A percentile compares a stretch with the other conserved stretches of the same genome.
Evolutionary conservation across 106 monocot genomes (phyloP).

Genomic region (Chionographis japonica): DNA sequence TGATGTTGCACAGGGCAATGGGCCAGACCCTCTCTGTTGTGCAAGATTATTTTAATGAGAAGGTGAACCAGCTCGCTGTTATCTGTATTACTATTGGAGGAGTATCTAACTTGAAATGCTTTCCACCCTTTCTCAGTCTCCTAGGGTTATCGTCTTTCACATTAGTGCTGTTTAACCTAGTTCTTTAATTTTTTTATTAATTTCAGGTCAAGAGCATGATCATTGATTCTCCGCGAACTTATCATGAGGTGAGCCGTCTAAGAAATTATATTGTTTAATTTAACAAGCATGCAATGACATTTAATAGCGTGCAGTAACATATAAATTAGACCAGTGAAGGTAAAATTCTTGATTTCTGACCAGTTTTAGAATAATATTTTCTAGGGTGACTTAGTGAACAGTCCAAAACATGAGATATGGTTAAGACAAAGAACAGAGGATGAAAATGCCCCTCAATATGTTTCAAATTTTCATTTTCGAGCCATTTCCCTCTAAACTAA

Average conservation of each 20-base stretch:
- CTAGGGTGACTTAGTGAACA: too few species aligned
- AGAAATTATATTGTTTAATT: neutral
- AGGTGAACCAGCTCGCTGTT: constrained; percentile 36
- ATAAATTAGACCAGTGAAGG: too few species aligned
- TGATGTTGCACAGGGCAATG: constrained; percentile 88
- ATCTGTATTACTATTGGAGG: neutral
- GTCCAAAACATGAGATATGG: too few species aligned
- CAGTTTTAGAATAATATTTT: too few species aligned
- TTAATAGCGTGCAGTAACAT: too few species aligned
- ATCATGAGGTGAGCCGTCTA: constrained; percentile 62
- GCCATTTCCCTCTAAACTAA: too few species aligned
- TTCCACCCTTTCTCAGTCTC: neutral
- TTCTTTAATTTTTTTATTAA: neutral
- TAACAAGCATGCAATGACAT: neutral
- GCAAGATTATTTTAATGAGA: constrained; percentile 96
- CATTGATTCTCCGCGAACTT: constrained; percentile 87
- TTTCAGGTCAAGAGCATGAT: constrained; percentile 83
- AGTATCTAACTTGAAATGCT: neutral
- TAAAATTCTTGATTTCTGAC: too few species aligned
- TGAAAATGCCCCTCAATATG: too few species aligned
- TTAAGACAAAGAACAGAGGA: too few species aligned
- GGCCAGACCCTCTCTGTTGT: constrained; percentile 87
- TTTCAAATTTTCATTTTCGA: too few species aligned
- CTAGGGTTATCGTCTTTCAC: neutral
- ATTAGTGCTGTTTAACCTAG: neutral